These are phyloP conservation scores for Penicillium sp. DNA, from an alignment of 2,329 filamentous ascomycete species.

Conservation along the genomic window DNA sequence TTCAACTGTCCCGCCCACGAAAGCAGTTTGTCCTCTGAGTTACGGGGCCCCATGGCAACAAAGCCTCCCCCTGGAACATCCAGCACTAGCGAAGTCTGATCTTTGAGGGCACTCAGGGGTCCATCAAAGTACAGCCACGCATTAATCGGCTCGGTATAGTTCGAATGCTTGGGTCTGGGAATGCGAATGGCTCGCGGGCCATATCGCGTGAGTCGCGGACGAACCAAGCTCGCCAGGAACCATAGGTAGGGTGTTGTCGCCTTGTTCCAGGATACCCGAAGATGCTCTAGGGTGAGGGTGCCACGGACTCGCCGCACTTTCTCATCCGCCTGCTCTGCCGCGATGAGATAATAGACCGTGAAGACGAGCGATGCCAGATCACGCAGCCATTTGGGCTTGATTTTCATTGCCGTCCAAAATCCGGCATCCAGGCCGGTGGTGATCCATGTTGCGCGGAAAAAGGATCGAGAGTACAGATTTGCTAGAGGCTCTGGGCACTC, in stretches of 20 bases:
- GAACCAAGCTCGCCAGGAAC: constrained; percentile 69
- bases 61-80: constrained; percentile 95
- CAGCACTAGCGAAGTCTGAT: constrained; percentile 76
- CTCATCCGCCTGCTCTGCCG: constrained; percentile 92
- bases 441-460: constrained; percentile 96
- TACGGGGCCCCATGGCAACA: constrained; percentile 94
- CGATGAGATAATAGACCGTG: constrained; percentile 85
- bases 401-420: constrained; percentile 98
- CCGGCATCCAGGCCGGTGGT: constrained; percentile 92
- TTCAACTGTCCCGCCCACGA: constrained; percentile 89
- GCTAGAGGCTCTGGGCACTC: constrained; percentile 91
- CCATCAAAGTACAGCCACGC: constrained; percentile 97
- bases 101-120: constrained; percentile 72
- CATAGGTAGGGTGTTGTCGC: constrained; percentile 82
- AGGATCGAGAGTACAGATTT: constrained; percentile 88
- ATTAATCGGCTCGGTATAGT: constrained; percentile 78
- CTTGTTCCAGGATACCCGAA: constrained; percentile 95
- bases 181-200: constrained; percentile 82
- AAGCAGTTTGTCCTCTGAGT: constrained; percentile 90
- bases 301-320: constrained; percentile 90
- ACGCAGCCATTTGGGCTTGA: constrained; percentile 75
- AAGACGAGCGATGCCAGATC: constrained; percentile 84
- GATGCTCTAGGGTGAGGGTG: constrained; percentile 83
- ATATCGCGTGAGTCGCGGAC: constrained; percentile 78
- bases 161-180: constrained; percentile 73